Evolutionary conservation across 2,329 filamentous ascomycete species (phyloP), one percentile per base, ranked within the genome.

Genomic region (Botrytis sinoallii): DNA sequence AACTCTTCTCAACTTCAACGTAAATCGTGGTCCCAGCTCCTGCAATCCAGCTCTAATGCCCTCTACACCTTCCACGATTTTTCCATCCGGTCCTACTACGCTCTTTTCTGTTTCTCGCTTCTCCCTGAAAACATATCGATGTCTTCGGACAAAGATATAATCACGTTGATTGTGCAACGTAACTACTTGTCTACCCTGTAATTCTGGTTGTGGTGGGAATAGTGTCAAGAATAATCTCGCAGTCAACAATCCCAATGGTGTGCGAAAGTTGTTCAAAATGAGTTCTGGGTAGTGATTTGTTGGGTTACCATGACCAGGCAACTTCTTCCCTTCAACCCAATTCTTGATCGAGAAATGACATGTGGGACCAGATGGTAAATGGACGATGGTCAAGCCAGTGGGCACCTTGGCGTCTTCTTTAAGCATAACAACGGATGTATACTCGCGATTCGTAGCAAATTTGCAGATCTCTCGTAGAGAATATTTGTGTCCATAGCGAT

Each of bases 151-250:
- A 82, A 99, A 99, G 78, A 98, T 96, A 83, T 95, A 98, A 83
- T 98, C 95, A 76, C 95, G 91, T 85, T 97, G 95, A 79, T 98
- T 98, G 83, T 98, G 94, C 70, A 98, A 84, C 0, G 95, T 98
- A 14, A 98, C 90, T 1, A 98, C 95, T 80, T 98, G 95, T 38
- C 95, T 87, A 7, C 95, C 95, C 77, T 92, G 87, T 9, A 98
- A 85, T 79, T 98, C 93, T 0, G 96, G 95, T 61, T 90, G 88
- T 0, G 91, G 88, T 0, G 95, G 96, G 83, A 94, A 96, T 42
- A 97, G 83, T 0, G 88, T 90, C 76, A 92, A 88, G 85, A 99
- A 96, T 1, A 98, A 85, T 79, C 94, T 91, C 14, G 95, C 95
- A 0, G 95, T 94, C 57, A 98, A 85, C 16, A 97, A 86, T 84